Evolutionary conservation across 805 yeast species (phyloP).

Genomic region (Starmera amethionina): DNA sequence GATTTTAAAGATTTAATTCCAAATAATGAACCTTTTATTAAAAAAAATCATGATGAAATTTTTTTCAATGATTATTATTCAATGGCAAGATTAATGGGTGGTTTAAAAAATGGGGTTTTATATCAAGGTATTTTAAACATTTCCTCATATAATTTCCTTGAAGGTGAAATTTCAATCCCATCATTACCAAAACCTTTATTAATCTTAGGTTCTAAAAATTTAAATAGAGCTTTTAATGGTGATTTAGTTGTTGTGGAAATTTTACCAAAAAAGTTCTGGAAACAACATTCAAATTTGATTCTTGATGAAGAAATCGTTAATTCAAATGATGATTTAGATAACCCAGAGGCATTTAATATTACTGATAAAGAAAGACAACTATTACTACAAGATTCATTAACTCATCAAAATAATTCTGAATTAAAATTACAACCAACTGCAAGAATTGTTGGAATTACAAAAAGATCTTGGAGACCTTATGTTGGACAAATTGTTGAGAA

Average conservation of each 20-base stretch:
- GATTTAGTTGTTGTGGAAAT: slow-evolving; percentile 88
- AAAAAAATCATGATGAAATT: slow-evolving; percentile 30
- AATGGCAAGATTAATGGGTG: slow-evolving; percentile 80
- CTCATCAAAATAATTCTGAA: slow-evolving; percentile 42
- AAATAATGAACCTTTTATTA: slow-evolving; percentile 27
- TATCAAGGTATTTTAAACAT: slow-evolving; percentile 78
- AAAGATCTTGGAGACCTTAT: slow-evolving; percentile 92
- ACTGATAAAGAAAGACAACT: slow-evolving; percentile 64
- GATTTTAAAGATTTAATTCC: slow-evolving; percentile 76
- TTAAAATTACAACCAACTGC: slow-evolving; percentile 82
- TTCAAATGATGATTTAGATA: slow-evolving; percentile 28
- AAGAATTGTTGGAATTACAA: slow-evolving; percentile 74
- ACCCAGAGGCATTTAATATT: slow-evolving; percentile 34
- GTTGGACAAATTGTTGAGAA: slow-evolving; percentile 88
- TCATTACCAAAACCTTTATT: slow-evolving; percentile 75
- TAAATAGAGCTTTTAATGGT: slow-evolving; percentile 88
- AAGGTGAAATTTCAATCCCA: slow-evolving; percentile 68
- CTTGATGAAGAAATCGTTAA: slow-evolving; percentile 38
- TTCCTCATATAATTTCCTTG: slow-evolving; percentile 79
- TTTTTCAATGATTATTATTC: slow-evolving; percentile 72
- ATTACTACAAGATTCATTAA: slow-evolving; percentile 68
- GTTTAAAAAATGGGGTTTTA: slow-evolving; percentile 76
- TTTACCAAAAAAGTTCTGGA: slow-evolving; percentile 81
- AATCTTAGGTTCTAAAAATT: slow-evolving; percentile 69
- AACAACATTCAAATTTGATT: slow-evolving; percentile 69